Evolutionary conservation across 352 stramenopile species (phyloP).

Genomic region (Achlya hypogyna): DNA sequence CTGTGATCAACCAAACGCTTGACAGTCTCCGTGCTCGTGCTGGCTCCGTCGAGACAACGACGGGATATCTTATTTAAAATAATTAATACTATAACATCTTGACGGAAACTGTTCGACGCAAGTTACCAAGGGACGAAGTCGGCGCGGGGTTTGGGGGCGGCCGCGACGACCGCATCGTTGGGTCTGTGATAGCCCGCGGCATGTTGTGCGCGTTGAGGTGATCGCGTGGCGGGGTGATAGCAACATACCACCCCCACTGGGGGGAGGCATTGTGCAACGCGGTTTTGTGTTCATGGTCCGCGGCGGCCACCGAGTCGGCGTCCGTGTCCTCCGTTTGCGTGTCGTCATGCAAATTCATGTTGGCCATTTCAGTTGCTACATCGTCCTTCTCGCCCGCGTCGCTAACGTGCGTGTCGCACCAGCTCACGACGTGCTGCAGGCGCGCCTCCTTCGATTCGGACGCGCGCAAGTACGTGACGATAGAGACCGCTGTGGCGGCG

Average conservation of each 20-base stretch:
- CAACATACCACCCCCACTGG: slow-evolving; percentile 82
- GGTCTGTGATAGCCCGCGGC: slow-evolving; percentile 5
- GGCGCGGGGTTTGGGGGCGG: not conserved
- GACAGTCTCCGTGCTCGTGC: not conserved
- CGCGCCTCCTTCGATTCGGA: not conserved
- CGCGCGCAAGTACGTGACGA: slow-evolving; percentile 63
- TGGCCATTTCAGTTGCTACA: slow-evolving; percentile 11
- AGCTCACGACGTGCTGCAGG: slow-evolving; percentile 41
- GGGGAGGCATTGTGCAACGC: slow-evolving; percentile 50
- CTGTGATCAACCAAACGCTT: not conserved
- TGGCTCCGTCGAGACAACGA: not conserved
- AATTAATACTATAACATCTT: slow-evolving; percentile 14
- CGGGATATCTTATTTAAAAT: slow-evolving; percentile 17
- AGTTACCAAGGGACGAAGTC: slow-evolving; percentile 2
- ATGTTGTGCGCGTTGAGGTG: not conserved
- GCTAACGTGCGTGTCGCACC: slow-evolving; percentile 60
- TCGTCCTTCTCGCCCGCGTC: not conserved
- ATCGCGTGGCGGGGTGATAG: slow-evolving; percentile 75
- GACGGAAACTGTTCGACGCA: slow-evolving; percentile 9
- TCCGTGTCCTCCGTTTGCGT: slow-evolving; percentile 23
- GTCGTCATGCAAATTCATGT: slow-evolving; percentile 3
- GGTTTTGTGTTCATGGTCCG: slow-evolving; percentile 19
- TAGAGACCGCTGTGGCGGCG: slow-evolving; percentile 50
- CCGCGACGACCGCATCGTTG: not conserved
- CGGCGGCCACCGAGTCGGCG: slow-evolving; percentile 15